Conservation (phyloP, 192 early-diverging fungal species). For the Backusella circina region DNA sequence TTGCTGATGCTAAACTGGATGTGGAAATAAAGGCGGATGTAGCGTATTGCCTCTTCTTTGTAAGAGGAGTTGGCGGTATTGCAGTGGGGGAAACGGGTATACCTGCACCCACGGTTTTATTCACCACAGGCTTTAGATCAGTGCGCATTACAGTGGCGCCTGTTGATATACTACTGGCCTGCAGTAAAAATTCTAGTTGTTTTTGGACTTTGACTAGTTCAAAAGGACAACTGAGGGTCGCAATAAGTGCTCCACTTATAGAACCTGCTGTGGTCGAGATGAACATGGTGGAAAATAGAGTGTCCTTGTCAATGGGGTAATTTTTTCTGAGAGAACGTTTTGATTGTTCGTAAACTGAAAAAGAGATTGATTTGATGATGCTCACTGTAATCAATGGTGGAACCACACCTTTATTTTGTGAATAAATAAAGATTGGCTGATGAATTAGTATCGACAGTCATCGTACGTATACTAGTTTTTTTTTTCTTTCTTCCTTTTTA, state of each 20-base stretch:
- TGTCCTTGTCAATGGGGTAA: slow-evolving; percentile 30
- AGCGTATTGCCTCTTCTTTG: not conserved
- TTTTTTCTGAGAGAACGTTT: slow-evolving; percentile 47
- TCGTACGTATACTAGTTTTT: not conserved
- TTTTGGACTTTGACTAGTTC: slow-evolving; percentile 78
- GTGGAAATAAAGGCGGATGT: slow-evolving; percentile 34
- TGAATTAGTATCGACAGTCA: not conserved
- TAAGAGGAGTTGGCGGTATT: slow-evolving; percentile 6
- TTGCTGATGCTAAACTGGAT: slow-evolving; percentile 49
- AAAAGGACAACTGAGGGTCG: slow-evolving; percentile 67
- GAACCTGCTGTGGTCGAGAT: slow-evolving; percentile 54
- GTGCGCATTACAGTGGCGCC: slow-evolving; percentile 36
- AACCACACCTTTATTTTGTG: slow-evolving; percentile 43
- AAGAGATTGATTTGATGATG: slow-evolving; percentile 86
- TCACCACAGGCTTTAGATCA: not conserved
- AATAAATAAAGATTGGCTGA: not conserved
- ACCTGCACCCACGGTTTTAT: slow-evolving; percentile 11
- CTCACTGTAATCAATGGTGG: slow-evolving; percentile 84
- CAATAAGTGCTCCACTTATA: slow-evolving; percentile 61
- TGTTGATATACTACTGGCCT: slow-evolving; percentile 44
- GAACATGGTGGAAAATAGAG: slow-evolving; percentile 38
- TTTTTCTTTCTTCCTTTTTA: not conserved
- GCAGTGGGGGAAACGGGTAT: slow-evolving; percentile 22
- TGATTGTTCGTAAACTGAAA: slow-evolving; percentile 83
- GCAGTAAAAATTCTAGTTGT: slow-evolving; percentile 63